These are phyloP conservation scores for Rhododendron ovatum DNA, from an alignment of 148 eudicot species.

Conservation along the genomic window DNA sequence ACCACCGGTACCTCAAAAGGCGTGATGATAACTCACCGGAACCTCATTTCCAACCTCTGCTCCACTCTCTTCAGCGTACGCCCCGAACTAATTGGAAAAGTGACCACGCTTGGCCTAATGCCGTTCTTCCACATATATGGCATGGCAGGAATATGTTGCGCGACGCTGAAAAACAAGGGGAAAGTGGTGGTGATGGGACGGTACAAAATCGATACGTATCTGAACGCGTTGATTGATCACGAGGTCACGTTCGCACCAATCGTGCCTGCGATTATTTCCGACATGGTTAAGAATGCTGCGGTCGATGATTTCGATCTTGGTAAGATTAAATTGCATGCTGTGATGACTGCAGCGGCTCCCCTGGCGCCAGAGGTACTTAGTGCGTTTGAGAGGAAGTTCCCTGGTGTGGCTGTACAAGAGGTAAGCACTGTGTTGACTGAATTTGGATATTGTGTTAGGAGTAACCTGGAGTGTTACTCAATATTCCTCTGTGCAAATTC, in stretches of 20 bases:
- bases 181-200: constrained; percentile 83
- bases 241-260: constrained; percentile 82
- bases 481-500: too few relatives aligned
- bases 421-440: constrained; percentile 20
- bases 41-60: constrained; percentile 77
- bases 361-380: constrained; percentile 80
- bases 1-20: constrained; percentile 94
- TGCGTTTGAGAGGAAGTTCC: constrained; percentile 74
- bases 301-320: constrained; percentile 78
- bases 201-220: constrained; percentile 59
- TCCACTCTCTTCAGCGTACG: constrained; percentile 73
- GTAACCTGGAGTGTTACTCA: too few relatives aligned
- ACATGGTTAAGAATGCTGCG: constrained; percentile 58
- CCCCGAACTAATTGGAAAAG: constrained; percentile 61
- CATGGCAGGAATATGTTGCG: constrained; percentile 75
- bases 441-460: neutral
- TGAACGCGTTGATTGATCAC: constrained; percentile 51
- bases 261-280: constrained; percentile 83
- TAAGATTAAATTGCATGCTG: constrained; percentile 54
- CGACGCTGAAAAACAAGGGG: constrained; percentile 84
- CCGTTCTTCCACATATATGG: constrained; percentile 97
- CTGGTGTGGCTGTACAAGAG: constrained; percentile 83
- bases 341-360: constrained; percentile 99
- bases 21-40: constrained; percentile 83
- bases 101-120: constrained; percentile 73